Evolutionary conservation across 306 rosid species (phyloP).

Genomic region (Dryas alaskensis): DNA sequence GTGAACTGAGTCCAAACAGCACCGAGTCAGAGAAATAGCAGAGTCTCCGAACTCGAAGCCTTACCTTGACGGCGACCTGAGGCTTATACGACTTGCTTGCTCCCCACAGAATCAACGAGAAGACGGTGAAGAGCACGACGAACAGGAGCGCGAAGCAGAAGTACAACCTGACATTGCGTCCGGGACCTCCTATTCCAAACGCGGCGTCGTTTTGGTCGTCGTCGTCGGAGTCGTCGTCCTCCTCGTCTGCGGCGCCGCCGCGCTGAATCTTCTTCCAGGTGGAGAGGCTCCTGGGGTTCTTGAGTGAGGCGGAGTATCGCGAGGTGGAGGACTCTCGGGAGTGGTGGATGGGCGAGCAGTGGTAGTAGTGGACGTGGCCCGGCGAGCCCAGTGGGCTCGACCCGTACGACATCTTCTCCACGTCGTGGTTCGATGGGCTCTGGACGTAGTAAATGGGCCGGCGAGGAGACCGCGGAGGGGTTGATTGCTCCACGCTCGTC

Average conservation of each 20-base stretch:
- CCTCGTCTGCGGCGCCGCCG: neutral
- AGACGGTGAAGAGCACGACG: slow-evolving; percentile 46
- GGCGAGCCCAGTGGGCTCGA: slow-evolving; percentile 81
- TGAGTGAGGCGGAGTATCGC: slow-evolving; percentile 83
- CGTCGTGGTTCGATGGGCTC: slow-evolving; percentile 90
- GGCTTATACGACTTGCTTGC: slow-evolving; percentile 81
- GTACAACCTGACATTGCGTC: slow-evolving; percentile 45
- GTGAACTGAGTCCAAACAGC: neutral
- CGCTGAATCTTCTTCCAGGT: slow-evolving; percentile 62
- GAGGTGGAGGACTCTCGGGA: slow-evolving; percentile 95
- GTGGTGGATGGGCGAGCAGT: slow-evolving; percentile 87
- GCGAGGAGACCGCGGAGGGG: slow-evolving; percentile 73
- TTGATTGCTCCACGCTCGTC: slow-evolving; percentile 68
- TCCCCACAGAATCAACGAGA: slow-evolving; percentile 82
- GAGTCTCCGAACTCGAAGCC: too few species aligned
- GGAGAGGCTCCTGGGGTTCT: slow-evolving; percentile 42
- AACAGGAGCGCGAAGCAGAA: slow-evolving; percentile 54
- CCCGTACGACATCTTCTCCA: slow-evolving; percentile 91
- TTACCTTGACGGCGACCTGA: slow-evolving; percentile 52
- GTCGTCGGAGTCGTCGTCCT: slow-evolving; percentile 10
- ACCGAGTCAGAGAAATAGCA: neutral
- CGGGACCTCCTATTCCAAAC: slow-evolving; percentile 10
- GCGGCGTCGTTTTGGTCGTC: slow-evolving; percentile 29
- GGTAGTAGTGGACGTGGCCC: slow-evolving; percentile 56
- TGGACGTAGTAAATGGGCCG: slow-evolving; percentile 87